phyloP scores from a whole-genome alignment of 1,284 basidiomycete genomes.

The Ustilago lituana region DNA sequence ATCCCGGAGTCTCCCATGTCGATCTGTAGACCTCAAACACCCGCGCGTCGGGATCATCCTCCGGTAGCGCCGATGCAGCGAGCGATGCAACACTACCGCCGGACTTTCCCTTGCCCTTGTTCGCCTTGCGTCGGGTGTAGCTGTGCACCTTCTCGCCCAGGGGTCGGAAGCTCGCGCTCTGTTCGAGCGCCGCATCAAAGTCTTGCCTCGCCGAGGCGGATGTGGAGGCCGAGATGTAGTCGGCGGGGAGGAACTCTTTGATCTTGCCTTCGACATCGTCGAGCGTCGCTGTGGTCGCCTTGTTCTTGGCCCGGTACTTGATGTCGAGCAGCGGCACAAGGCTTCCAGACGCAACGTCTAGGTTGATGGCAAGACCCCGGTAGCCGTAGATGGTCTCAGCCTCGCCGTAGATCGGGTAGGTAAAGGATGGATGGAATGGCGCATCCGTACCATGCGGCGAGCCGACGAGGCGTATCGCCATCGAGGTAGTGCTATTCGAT shows the following conservation, averaged over 20 bases:
- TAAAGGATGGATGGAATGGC: slow-evolving; percentile 59
- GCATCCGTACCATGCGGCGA: slow-evolving; percentile 38
- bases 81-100: slow-evolving; percentile 67
- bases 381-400: slow-evolving; percentile 98
- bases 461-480: slow-evolving; percentile 52
- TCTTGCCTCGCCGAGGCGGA: slow-evolving; percentile 68
- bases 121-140: slow-evolving; percentile 72
- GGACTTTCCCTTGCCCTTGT: slow-evolving; percentile 69
- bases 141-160: slow-evolving; percentile 79
- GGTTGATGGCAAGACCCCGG: slow-evolving; percentile 73
- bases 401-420: slow-evolving; percentile 78
- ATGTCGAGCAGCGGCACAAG: slow-evolving; percentile 71
- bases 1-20: slow-evolving; percentile 87
- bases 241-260: slow-evolving; percentile 80
- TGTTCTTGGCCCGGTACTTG: slow-evolving; percentile 58
- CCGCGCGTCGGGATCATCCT: slow-evolving; percentile 53
- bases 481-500: slow-evolving; percentile 55
- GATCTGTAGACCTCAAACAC: slow-evolving; percentile 66
- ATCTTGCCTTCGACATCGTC: slow-evolving; percentile 87
- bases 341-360: slow-evolving; percentile 87
- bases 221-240: slow-evolving; percentile 63
- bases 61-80: slow-evolving; percentile 56
- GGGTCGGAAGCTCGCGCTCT: slow-evolving; percentile 77
- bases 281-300: slow-evolving; percentile 73
- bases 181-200: slow-evolving; percentile 72